A percentile compares a stretch with the other conserved stretches of the same genome.
Conservation (phyloP, 2,329 filamentous ascomycete species). For the Monilinia fructigena region DNA sequence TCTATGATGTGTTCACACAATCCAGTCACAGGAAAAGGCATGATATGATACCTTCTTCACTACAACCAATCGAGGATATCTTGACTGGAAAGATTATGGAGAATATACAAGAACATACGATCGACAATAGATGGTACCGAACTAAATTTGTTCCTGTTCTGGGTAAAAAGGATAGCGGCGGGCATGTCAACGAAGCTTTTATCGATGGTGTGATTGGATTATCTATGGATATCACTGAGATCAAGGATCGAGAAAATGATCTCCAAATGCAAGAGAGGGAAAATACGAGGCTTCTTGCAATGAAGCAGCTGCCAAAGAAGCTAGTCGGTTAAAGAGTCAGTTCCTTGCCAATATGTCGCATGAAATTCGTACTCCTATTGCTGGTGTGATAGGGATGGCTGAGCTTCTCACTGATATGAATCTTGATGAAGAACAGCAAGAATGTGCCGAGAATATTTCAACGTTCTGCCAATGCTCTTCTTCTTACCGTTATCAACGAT, state of each 20-base stretch:
- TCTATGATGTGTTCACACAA: conserved; percentile 62
- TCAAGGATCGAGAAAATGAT: conserved; percentile 63
- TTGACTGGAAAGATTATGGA: conserved; percentile 59
- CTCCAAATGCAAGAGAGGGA: conserved; percentile 64
- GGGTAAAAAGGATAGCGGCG: conserved; percentile 54
- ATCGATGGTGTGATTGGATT: conserved; percentile 74
- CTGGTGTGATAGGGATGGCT: conserved; percentile 77
- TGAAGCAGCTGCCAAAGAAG: conserved; percentile 75
- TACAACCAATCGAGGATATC: conserved; percentile 61
- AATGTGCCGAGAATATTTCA: conserved; percentile 79
- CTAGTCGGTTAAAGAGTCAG: conserved; percentile 75
- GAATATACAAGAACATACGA: conserved; percentile 58
- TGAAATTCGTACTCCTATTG: conserved; percentile 75
- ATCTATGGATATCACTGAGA: conserved; percentile 76
- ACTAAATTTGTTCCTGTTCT: conserved; percentile 69
- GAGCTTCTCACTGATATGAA: conserved; percentile 69
- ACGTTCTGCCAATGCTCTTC: conserved; percentile 73
- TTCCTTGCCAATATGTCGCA: conserved; percentile 83
- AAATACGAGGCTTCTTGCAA: conserved; percentile 68
- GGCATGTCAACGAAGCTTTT: conserved; percentile 48
- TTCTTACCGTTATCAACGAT: conserved; percentile 78
- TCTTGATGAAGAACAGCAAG: conserved; percentile 67
- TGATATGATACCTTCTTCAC: conserved; percentile 44
- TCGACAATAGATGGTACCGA: conserved; percentile 62
- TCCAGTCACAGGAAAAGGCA: conserved; percentile 19